Percentiles rank a stretch among this genome's conserved stretches.
Conservation (phyloP, 106 monocot species). For the Amphibolis antarctica region DNA sequence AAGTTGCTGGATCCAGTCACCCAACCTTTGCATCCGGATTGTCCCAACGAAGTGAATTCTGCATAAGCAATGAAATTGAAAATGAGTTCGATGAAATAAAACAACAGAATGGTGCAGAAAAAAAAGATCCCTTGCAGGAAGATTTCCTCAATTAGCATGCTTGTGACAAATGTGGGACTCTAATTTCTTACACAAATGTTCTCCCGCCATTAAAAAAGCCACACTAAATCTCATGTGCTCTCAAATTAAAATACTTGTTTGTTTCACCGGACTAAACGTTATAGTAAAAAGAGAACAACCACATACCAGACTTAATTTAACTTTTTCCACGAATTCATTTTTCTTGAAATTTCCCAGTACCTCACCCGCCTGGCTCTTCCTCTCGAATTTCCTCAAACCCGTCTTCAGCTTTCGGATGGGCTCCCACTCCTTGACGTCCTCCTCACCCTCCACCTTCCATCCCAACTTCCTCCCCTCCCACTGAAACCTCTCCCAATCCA, state of each 20-base stretch:
- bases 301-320: conserved; percentile 74
- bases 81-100: not conserved
- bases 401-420: conserved; percentile 53
- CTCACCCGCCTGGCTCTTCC: conserved; percentile 56
- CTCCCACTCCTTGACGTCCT: conserved; percentile 41
- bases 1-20: conserved; percentile 23
- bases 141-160: no score
- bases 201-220: no score
- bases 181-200: no score
- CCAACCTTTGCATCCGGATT: conserved; percentile 65
- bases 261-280: no score
- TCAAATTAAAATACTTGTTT: no score
- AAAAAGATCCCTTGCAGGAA: no score
- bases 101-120: not conserved
- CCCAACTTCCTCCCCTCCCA: conserved; percentile 9
- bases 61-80: conserved; percentile 8
- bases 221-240: no score
- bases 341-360: conserved; percentile 44
- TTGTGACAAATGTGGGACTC: no score
- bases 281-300: not conserved
- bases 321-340: conserved; percentile 70
- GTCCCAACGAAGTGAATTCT: conserved; percentile 71
- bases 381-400: conserved; percentile 70
- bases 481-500: conserved; percentile 10
- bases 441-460: conserved; percentile 14